Conservation (phyloP, 805 yeast species). For the Wickerhamiella sergipiensis region DNA sequence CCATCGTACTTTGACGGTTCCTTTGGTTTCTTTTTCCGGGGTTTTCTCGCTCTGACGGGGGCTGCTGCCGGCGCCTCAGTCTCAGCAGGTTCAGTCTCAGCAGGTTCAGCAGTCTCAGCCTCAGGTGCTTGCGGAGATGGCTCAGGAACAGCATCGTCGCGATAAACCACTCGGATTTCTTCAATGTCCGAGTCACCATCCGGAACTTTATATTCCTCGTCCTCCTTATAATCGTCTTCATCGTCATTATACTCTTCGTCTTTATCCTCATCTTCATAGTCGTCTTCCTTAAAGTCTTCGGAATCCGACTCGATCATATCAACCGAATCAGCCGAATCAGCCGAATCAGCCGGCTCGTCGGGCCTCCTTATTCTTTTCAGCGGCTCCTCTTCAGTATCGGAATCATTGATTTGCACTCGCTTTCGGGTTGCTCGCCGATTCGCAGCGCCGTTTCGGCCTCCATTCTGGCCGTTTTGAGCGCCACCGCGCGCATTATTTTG, state of each 20-base stretch:
- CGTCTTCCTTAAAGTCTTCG: background rate
- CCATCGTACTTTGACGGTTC: conserved; percentile 7
- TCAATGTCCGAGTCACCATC: background rate
- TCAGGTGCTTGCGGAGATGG: too few relatives aligned
- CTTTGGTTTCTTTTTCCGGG: conserved; percentile 2
- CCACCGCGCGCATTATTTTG: too few relatives aligned
- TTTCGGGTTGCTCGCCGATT: background rate
- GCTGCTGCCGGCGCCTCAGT: too few relatives aligned
- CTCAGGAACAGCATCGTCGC: too few relatives aligned
- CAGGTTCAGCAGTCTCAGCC: background rate
- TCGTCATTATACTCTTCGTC: too few relatives aligned
- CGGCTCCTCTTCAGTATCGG: background rate
- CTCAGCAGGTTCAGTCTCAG: background rate
- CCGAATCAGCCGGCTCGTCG: background rate
- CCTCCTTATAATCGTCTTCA: background rate
- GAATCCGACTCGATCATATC: background rate
- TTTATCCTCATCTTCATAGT: background rate
- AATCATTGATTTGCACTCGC: background rate
- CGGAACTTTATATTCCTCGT: background rate
- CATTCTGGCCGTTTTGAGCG: too few relatives aligned
- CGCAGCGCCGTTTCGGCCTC: too few relatives aligned
- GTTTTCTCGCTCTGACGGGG: too few relatives aligned
- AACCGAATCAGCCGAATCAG: too few relatives aligned
- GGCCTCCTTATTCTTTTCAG: background rate
- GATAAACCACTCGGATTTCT: background rate